Evolutionary conservation across 1,284 basidiomycete species (phyloP).

Genomic region (Cryptococcus maquisensis): DNA sequence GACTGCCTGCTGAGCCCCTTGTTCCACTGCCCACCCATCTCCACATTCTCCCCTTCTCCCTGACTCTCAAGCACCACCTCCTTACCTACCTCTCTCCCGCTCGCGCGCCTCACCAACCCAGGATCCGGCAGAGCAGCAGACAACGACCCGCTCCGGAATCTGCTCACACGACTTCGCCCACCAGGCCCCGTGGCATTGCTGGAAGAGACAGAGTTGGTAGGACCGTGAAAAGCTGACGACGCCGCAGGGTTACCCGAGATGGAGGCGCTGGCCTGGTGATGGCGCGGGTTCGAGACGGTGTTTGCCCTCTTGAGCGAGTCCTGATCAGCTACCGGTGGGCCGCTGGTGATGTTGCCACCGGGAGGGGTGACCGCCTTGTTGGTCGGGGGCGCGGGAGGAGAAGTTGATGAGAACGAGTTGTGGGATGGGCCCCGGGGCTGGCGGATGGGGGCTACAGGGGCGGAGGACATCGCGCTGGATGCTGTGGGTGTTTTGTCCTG

Average conservation of each 20-base stretch:
- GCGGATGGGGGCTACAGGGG: conserved; percentile 36
- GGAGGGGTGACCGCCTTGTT: neutral
- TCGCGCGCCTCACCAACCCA: conserved; percentile 23
- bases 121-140: conserved; percentile 8
- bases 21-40: conserved; percentile 25
- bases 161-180: neutral
- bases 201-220: neutral
- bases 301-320: conserved; percentile 38
- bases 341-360: conserved; percentile 7
- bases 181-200: neutral
- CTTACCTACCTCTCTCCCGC: conserved; percentile 25
- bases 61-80: conserved; percentile 28
- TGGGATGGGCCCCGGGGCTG: conserved; percentile 43
- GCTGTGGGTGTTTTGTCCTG: neutral
- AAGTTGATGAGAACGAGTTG: conserved; percentile 17
- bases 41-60: conserved; percentile 19
- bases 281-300: conserved; percentile 26
- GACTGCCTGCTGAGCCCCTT: conserved; percentile 41
- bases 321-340: conserved; percentile 34
- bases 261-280: conserved; percentile 27
- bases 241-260: conserved; percentile 26
- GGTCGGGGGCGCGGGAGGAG: neutral
- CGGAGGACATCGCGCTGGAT: conserved; percentile 17
- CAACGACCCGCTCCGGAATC: neutral
- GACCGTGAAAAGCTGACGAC: conserved; percentile 27